Percentiles rank a stretch among this genome's conserved stretches.
Evolutionary conservation across 2,329 filamentous ascomycete species (phyloP).

Genomic region (Fusarium liriodendri): DNA sequence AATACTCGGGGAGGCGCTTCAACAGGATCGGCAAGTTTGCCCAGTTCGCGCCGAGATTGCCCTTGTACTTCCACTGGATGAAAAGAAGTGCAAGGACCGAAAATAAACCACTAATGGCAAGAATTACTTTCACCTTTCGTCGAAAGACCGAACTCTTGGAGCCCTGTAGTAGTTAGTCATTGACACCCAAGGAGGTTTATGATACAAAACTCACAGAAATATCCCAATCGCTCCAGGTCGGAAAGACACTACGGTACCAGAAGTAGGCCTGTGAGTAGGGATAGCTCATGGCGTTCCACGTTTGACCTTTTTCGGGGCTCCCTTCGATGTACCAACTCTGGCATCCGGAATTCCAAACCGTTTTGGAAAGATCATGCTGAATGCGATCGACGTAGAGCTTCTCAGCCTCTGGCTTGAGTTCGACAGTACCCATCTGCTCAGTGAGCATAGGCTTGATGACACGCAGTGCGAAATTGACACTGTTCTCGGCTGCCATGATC

Average conservation of each 20-base stretch:
- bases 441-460: conserved; percentile 63
- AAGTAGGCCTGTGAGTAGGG: conserved; percentile 20
- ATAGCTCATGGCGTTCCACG: conserved; percentile 22
- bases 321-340: conserved; percentile 46
- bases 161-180: not conserved
- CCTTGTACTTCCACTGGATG: not conserved
- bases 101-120: not conserved
- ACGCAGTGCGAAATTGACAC: conserved; percentile 68
- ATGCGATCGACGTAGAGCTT: conserved; percentile 45
- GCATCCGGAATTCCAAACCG: conserved; percentile 51
- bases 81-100: not conserved
- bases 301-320: not conserved
- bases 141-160: not conserved
- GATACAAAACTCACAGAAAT: not conserved
- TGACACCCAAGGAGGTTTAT: not conserved
- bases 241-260: conserved; percentile 22
- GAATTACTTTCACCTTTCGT: not conserved
- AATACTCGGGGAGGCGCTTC: not conserved
- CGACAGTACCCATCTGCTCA: conserved; percentile 14
- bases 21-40: not conserved
- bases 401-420: conserved; percentile 50
- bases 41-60: not conserved
- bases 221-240: conserved; percentile 17
- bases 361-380: conserved; percentile 48
- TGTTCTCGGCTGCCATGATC: conserved; percentile 70